These are phyloP conservation scores for Prunella vulgaris DNA, from an alignment of 257 asterid genomes.

Conservation along the genomic window DNA sequence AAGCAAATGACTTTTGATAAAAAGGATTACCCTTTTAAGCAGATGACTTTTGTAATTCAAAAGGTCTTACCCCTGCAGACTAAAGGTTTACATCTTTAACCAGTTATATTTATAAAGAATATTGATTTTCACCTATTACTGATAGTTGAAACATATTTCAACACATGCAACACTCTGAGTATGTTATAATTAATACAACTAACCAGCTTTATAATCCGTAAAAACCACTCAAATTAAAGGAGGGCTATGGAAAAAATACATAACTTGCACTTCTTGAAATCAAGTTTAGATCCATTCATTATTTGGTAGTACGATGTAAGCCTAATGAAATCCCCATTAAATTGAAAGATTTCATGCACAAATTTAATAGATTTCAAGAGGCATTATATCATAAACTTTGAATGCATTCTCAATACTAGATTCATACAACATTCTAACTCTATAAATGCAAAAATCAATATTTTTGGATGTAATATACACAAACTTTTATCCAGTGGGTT, in stretches of 20 bases:
- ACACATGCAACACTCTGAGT: background rate
- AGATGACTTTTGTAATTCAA: constrained; percentile 17
- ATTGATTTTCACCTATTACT: constrained; percentile 6
- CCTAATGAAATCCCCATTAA: background rate
- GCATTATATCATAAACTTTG: too few species aligned
- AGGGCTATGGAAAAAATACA: constrained; percentile 11
- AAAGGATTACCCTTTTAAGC: constrained; percentile 24
- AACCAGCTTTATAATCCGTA: background rate
- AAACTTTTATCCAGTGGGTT: too few species aligned
- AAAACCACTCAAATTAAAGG: background rate
- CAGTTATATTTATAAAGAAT: constrained; percentile 12
- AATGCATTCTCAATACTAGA: too few species aligned
- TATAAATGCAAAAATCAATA: too few species aligned
- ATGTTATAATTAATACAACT: background rate
- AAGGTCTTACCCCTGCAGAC: constrained; percentile 11
- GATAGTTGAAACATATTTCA: background rate
- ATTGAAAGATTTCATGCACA: too few species aligned
- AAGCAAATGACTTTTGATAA: constrained; percentile 15
- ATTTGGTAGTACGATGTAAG: constrained; percentile 11
- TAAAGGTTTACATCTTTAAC: constrained; percentile 16
- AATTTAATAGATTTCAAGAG: too few species aligned
- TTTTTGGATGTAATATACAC: too few species aligned
- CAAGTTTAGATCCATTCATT: constrained; percentile 10
- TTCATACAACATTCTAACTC: too few species aligned
- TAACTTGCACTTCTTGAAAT: constrained; percentile 20